Base-by-base conservation (phyloP, 352 stramenopile species). In the Phytophthora pluvialis region DNA sequence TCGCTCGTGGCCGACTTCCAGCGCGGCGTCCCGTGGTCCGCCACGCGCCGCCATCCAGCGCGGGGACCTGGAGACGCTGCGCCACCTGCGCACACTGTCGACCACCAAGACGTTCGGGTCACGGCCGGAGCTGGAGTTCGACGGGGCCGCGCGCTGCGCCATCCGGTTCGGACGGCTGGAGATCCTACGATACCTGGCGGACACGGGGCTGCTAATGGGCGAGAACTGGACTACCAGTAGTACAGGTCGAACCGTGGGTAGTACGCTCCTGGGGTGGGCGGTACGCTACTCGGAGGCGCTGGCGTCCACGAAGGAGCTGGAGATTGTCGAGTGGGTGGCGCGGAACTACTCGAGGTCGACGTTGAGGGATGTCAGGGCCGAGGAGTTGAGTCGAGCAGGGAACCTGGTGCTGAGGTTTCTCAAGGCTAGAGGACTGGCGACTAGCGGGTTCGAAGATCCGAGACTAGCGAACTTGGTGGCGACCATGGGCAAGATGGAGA, bases 271-370 rank as follows among this genome's bases (percentile, higher is more conserved):
- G 21, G 65, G 64, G 9, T 74, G 70, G 52, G 69, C 72, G 0
- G 48, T 77, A 3, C 52, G 62, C 5, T 77, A 76, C 42, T 74
- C 60, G 8, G 53, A 72, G 1, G 50, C 26, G 2, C 26, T 73
- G 8, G 21, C 33, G 7, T 60, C 61, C 1, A 36, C 32, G 0
- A 28, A 10, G 3, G 64, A 71, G 39, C 26, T 78, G 36, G 64
- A 75, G 21, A 75, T 80, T 60, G 44, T 80, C 6, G 31, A 65
- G 52, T 80, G 69, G 72, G 52, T 80, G 4, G 54, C 21, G 10
- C 18, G 16, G 1, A 61, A 63, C 2, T 77, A 60, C 21, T 32
- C 45, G 3, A 47, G 16, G 9, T 72, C 60, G 12, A n/a, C 44
- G 3, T 42, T 74, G 10, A 62, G 36, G 16, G 40, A 62, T 7